Percentiles rank a stretch among this genome's conserved stretches.
Conservation (phyloP, 1,284 basidiomycete species). For the Cutaneotrichosporon sp. region DNA sequence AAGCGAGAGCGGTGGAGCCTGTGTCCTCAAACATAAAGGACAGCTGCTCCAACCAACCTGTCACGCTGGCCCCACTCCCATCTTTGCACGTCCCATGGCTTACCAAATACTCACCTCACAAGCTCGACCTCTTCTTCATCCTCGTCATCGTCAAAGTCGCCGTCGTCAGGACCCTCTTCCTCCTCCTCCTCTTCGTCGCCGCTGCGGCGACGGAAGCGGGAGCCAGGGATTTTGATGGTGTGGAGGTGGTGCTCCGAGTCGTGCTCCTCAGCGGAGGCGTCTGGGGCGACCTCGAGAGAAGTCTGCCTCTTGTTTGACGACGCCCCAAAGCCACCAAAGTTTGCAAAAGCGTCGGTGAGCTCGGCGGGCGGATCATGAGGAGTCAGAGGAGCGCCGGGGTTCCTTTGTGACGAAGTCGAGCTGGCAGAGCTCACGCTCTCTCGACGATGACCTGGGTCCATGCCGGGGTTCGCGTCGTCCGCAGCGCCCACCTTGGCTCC, state of each 20-base stretch:
- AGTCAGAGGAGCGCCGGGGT: constrained; percentile 5
- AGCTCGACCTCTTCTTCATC: constrained; percentile 34
- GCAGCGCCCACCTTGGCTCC: not conserved
- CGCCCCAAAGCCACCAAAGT: not conserved
- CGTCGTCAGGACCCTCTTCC: constrained; percentile 31
- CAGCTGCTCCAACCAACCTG: too few relatives aligned
- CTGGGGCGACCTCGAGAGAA: constrained; percentile 2
- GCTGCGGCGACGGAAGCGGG: constrained; percentile 12
- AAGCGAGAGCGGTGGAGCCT: too few relatives aligned
- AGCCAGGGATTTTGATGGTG: constrained; percentile 3
- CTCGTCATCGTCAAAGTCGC: constrained; percentile 38
- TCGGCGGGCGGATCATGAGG: constrained; percentile 12
- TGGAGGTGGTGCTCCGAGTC: constrained; percentile 11
- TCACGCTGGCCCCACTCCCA: too few relatives aligned
- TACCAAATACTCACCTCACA: constrained; percentile 4
- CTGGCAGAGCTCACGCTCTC: constrained; percentile 5
- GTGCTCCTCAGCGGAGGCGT: constrained; percentile 1
- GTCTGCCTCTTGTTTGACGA: not conserved
- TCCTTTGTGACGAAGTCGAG: constrained; percentile 5
- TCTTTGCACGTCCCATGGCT: too few relatives aligned
- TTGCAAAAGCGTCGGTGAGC: not conserved
- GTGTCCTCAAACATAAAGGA: too few relatives aligned
- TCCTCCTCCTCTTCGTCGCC: constrained; percentile 27
- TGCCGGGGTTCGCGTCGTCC: constrained; percentile 1
- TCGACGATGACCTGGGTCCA: constrained; percentile 2